A percentile compares a stretch with the other conserved stretches of the same genome.
Evolutionary conservation across 345 rosid species (phyloP).

Genomic region (Arabidopsis suecica): DNA sequence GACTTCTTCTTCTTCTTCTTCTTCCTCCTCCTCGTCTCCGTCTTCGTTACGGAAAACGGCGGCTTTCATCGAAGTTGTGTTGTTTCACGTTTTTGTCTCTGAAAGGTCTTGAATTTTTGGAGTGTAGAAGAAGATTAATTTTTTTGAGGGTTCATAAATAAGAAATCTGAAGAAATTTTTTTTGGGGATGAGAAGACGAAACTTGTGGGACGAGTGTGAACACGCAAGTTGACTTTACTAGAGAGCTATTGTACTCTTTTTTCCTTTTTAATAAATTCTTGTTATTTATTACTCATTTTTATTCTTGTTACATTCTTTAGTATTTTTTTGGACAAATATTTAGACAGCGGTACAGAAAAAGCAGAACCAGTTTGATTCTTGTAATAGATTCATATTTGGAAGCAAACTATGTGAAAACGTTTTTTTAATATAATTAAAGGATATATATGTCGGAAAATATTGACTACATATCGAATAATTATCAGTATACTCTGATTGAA

Average conservation of each 20-base stretch:
- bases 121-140: slow-evolving; percentile 20
- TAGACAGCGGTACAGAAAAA: not conserved
- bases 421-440: not conserved
- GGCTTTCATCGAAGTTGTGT: slow-evolving; percentile 38
- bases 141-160: slow-evolving; percentile 40
- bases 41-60: slow-evolving; percentile 38
- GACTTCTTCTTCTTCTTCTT: slow-evolving; percentile 42
- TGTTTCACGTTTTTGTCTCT: not conserved
- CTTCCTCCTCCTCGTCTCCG: slow-evolving; percentile 29
- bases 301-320: slow-evolving; percentile 10
- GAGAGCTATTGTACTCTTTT: not conserved
- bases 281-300: slow-evolving; percentile 19
- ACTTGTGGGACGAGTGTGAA: slow-evolving; percentile 46
- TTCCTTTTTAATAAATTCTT: not conserved
- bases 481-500: not conserved
- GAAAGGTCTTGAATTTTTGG: slow-evolving; percentile 15
- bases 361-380: not conserved
- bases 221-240: slow-evolving; percentile 47
- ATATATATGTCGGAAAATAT: not conserved
- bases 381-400: slow-evolving; percentile 17
- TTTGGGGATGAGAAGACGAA: slow-evolving; percentile 36
- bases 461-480: not conserved
- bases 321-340: not conserved
- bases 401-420: not conserved
- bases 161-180: slow-evolving; percentile 20